Conservation (phyloP, 2,329 filamentous ascomycete species). For the Colletotrichum coccodes region DNA sequence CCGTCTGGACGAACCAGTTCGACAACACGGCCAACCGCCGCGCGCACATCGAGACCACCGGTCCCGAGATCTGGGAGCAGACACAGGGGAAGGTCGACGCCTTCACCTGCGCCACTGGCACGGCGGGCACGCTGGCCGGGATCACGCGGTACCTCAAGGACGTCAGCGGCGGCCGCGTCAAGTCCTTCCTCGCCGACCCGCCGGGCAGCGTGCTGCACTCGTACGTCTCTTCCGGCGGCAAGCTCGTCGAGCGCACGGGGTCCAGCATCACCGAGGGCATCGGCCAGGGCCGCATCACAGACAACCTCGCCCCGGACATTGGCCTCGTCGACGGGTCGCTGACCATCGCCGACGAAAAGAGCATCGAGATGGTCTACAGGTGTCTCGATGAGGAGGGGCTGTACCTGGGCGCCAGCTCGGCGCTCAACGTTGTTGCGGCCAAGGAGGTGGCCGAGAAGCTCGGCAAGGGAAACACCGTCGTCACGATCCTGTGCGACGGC, state of each 20-base stretch:
- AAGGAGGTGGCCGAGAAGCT: constrained; percentile 93
- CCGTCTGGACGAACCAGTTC: constrained; percentile 99
- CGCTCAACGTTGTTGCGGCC: constrained; percentile 93
- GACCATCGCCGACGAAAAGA: constrained; percentile 90
- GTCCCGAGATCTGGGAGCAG: constrained; percentile 97
- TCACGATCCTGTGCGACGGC: constrained; percentile 94
- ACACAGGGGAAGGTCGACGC: constrained; percentile 87
- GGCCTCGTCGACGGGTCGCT: constrained; percentile 86
- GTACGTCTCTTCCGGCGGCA: constrained; percentile 87
- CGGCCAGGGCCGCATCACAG: constrained; percentile 95
- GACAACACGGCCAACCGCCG: constrained; percentile 94
- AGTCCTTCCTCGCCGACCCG: constrained; percentile 91
- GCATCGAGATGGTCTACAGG: constrained; percentile 96
- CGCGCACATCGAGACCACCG: constrained; percentile 96
- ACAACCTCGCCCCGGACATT: constrained; percentile 89
- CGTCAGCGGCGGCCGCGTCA: constrained; percentile 79
- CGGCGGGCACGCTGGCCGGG: constrained; percentile 90
- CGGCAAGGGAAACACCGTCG: constrained; percentile 88
- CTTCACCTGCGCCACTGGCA: constrained; percentile 95
- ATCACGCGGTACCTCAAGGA: constrained; percentile 91
- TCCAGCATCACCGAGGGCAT: constrained; percentile 98
- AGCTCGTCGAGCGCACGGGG: constrained; percentile 82
- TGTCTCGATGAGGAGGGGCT: constrained; percentile 96
- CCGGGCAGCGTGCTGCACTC: constrained; percentile 93
- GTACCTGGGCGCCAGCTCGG: constrained; percentile 93